A percentile compares a stretch with the other conserved stretches of the same genome.
These are phyloP conservation scores for Syzygium aromaticum DNA, from an alignment of 345 rosid species.

Conservation along the genomic window DNA sequence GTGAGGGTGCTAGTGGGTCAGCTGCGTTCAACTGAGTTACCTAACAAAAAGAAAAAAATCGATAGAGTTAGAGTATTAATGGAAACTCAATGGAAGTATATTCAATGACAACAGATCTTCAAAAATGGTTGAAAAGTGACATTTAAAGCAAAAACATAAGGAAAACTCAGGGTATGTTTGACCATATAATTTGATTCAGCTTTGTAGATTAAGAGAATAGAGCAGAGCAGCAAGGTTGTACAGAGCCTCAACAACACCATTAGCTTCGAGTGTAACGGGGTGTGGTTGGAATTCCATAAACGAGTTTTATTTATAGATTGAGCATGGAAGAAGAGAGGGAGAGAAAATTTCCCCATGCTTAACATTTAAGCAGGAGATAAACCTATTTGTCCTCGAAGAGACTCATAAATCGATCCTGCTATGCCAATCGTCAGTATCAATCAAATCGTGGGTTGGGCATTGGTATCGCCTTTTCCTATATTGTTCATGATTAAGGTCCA, in stretches of 20 bases:
- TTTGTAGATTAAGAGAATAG: neutral
- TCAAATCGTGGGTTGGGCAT: neutral
- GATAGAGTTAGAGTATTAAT: neutral
- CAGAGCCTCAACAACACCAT: neutral
- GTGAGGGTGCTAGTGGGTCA: neutral
- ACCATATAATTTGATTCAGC: neutral
- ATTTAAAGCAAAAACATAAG: neutral
- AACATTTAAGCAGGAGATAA: neutral
- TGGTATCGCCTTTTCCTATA: neutral
- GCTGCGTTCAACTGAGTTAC: neutral
- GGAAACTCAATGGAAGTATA: neutral
- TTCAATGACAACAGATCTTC: neutral
- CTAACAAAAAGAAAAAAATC: neutral
- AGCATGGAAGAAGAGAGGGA: neutral
- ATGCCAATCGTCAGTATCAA: neutral
- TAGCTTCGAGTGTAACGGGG: neutral
- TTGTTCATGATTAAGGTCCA: neutral
- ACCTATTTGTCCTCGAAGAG: neutral
- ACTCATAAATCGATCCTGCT: neutral
- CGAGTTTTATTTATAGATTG: neutral
- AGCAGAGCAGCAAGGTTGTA: neutral
- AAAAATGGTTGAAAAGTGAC: neutral
- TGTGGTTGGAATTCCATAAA: neutral
- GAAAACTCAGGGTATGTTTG: neutral
- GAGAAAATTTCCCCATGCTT: neutral